phyloP scores from a whole-genome alignment of 2,329 filamentous ascomycete genomes.

The Pezicula neosporulosa region DNA sequence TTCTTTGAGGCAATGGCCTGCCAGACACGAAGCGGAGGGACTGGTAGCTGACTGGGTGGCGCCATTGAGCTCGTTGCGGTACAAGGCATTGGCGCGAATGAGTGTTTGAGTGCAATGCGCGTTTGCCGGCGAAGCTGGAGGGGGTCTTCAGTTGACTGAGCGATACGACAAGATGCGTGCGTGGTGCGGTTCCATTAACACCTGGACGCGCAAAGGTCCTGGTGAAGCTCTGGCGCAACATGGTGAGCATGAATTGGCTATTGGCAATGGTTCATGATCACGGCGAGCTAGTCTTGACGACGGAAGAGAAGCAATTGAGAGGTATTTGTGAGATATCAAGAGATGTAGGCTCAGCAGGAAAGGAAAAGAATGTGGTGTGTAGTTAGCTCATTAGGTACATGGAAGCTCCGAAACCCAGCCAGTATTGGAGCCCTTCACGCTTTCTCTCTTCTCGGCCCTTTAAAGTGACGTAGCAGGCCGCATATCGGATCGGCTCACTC shows the following conservation, averaged over 20 bases:
- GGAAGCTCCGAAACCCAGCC: no score
- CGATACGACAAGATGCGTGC: conserved; percentile 6
- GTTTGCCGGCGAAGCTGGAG: neutral
- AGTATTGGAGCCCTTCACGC: no score
- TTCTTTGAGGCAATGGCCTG: conserved; percentile 45
- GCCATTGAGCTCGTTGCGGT: conserved; percentile 6
- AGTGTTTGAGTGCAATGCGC: conserved; percentile 6
- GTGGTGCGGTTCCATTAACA: neutral
- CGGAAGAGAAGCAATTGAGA: neutral
- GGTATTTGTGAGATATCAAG: neutral
- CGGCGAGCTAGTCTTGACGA: neutral
- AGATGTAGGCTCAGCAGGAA: neutral
- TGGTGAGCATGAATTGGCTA: conserved; percentile 1
- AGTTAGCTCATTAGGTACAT: no score
- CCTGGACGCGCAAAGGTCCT: conserved; percentile 15
- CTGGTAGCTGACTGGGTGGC: conserved; percentile 9
- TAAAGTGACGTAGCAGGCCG: no score
- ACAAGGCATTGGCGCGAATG: neutral
- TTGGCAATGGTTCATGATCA: conserved; percentile 6
- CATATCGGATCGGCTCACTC: no score
- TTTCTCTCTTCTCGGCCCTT: no score
- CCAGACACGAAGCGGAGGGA: conserved; percentile 40
- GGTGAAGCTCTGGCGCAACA: conserved; percentile 19
- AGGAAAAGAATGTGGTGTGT: neutral
- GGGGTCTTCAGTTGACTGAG: neutral